phyloP scores from a whole-genome alignment of 2,329 filamentous ascomycete genomes.

The Exophiala xenobiotica region DNA sequence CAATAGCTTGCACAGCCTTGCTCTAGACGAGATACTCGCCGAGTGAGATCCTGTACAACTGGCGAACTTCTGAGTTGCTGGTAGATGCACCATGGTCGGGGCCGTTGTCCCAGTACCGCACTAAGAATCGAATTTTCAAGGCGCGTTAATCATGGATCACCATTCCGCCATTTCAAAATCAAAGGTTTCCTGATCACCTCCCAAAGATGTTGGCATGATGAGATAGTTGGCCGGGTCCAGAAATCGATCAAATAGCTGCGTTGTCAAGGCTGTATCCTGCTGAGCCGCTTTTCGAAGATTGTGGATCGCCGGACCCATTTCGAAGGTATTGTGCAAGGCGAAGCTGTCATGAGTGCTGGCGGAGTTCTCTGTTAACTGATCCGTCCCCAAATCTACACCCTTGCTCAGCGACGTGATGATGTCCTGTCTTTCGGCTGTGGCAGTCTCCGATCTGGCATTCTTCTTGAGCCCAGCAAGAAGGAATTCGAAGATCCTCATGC shows the following conservation, averaged over 20 bases:
- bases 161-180: conserved; percentile 7
- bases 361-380: neutral
- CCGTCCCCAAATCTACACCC: neutral
- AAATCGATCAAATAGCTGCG: conserved; percentile 10
- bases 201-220: conserved; percentile 8
- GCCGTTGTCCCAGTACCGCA: too few species aligned
- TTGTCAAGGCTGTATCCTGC: conserved; percentile 7
- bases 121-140: too few species aligned
- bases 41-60: too few species aligned
- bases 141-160: too few species aligned
- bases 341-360: conserved; percentile 1
- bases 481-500: conserved; percentile 21
- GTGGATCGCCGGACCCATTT: conserved; percentile 14
- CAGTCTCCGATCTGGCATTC: neutral
- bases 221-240: conserved; percentile 11
- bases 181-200: conserved; percentile 1
- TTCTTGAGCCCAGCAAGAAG: conserved; percentile 9
- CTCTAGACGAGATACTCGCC: too few species aligned
- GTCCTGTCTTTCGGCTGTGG: neutral
- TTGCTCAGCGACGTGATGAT: neutral
- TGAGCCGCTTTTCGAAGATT: conserved; percentile 11
- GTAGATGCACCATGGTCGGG: too few species aligned
- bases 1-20: too few species aligned
- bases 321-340: conserved; percentile 10
- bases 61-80: too few species aligned